These are phyloP conservation scores for Grosmannia clavigera DNA, from an alignment of 2,329 filamentous ascomycete species.

Conservation along the genomic window DNA sequence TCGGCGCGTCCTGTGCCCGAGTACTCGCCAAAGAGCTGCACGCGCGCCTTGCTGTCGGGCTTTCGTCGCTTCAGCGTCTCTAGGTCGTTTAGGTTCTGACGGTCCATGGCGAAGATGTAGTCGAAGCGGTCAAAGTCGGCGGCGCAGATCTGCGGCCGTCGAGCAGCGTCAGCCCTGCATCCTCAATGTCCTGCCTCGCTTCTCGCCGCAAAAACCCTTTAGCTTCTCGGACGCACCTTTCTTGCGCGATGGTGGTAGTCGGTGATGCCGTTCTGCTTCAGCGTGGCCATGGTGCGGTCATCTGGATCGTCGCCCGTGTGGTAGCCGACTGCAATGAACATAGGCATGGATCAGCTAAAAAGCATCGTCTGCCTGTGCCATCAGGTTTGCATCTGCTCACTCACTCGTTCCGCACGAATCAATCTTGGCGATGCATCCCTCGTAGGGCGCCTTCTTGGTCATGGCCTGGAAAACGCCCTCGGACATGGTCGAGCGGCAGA, in stretches of 20 bases:
- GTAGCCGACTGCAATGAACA: slow-evolving; percentile 50
- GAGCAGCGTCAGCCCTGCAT: background rate
- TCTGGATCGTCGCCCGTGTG: slow-evolving; percentile 70
- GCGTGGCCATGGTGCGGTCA: slow-evolving; percentile 67
- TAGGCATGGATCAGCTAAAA: background rate
- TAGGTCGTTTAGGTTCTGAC: slow-evolving; percentile 63
- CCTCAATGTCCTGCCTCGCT: background rate
- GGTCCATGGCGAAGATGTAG: slow-evolving; percentile 93
- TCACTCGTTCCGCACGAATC: slow-evolving; percentile 72
- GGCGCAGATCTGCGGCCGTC: slow-evolving; percentile 30
- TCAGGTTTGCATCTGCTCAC: background rate
- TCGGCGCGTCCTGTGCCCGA: slow-evolving; percentile 59
- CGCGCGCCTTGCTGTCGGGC: slow-evolving; percentile 45
- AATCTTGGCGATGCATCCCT: slow-evolving; percentile 49
- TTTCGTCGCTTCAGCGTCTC: slow-evolving; percentile 45
- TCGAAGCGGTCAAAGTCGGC: slow-evolving; percentile 78
- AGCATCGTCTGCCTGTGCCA: background rate
- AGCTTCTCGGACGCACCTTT: slow-evolving; percentile 36
- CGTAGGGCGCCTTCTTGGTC: slow-evolving; percentile 46
- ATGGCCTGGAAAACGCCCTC: slow-evolving; percentile 81
- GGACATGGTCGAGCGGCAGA: slow-evolving; percentile 89
- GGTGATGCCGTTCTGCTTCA: slow-evolving; percentile 60
- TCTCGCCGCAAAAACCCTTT: background rate
- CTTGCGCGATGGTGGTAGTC: slow-evolving; percentile 68
- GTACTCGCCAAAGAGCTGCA: slow-evolving; percentile 76